Evolutionary conservation across 2,329 filamentous ascomycete genomes (phyloP), one percentile per base, ranked within the genome.

Genomic region (Parastagonospora nodorum): DNA sequence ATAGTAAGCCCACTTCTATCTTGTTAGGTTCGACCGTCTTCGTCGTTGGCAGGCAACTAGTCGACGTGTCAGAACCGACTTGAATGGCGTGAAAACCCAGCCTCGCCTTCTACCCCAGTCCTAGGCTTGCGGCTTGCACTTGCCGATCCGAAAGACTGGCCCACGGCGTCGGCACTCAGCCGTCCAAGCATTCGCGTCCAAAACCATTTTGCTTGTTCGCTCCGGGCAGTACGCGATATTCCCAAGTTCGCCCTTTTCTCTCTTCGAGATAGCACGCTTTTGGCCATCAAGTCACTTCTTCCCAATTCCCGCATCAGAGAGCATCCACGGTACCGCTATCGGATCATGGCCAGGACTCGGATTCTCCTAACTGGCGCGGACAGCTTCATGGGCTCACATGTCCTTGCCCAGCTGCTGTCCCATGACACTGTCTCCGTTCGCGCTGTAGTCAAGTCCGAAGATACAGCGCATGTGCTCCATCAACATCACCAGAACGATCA

Each of bases 301-400:
- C 36, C 32, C 40, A 19, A 51, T 35, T 47, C 35, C 35, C 33
- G 27, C 44, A 24, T 24, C 19, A 24, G 19, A 36, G n/a, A 31
- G 9, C 28, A 29, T 46, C 42, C 15, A 12, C 14, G 12, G 10
- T 35, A 32, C 8, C 24, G 27, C 12, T 11, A 31, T 39, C 12
- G 36, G 51, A 57, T 41, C 30, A 67, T 67, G 61, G 36, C 60
- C 31, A 54, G 51, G 31, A 59, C 53, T 44, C 54, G 66, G 35
- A 50, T 68, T 28, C 57, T 70, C 35, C 36, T 70, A 10, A 68
- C 63, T 5, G 63, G 63, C 28, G 64, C 60, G 28, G 54, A 58
- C 38, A 56, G 37, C 37, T 55, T 70, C 10, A 57, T 50, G 11
- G 67, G 67, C n/a, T 67, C 60, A 5, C 64, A 66, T 42, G 64